Conservation (phyloP, 345 rosid genomes). For the Eucalyptus guilfoylei region DNA sequence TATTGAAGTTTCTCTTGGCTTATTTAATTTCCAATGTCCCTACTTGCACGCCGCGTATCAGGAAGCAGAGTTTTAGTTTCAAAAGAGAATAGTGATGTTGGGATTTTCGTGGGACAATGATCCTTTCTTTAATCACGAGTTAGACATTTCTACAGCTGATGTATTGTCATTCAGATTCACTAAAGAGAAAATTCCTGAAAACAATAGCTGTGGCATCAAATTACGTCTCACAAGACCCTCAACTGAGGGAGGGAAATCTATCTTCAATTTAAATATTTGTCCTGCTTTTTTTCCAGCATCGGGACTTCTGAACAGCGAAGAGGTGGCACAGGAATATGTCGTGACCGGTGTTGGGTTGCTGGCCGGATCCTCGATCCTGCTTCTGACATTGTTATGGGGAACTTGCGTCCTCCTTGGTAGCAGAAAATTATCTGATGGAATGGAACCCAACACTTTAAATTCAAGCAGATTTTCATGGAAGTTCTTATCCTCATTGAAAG, state of each 20-base stretch:
- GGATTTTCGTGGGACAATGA: background rate
- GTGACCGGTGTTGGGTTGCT: constrained; percentile 27
- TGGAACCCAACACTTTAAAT: background rate
- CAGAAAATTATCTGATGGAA: background rate
- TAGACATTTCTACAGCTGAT: background rate
- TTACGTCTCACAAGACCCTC: background rate
- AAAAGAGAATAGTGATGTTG: background rate
- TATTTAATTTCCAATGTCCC: background rate
- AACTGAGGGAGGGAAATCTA: background rate
- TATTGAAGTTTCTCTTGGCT: background rate
- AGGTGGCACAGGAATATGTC: constrained; percentile 27
- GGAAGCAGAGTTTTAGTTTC: background rate
- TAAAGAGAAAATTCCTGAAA: background rate
- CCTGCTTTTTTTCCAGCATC: constrained; percentile 7
- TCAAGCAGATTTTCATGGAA: background rate
- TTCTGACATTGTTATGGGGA: constrained; percentile 33
- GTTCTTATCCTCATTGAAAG: background rate
- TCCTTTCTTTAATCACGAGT: background rate
- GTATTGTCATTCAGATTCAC: background rate
- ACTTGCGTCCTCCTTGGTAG: constrained; percentile 23
- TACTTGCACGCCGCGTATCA: background rate
- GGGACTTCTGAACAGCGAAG: constrained; percentile 21
- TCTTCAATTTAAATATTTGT: background rate
- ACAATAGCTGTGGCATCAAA: background rate
- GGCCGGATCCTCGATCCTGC: constrained; percentile 36